Conservation (phyloP, 345 rosid species). For the Hibiscus tridactylites region DNA sequence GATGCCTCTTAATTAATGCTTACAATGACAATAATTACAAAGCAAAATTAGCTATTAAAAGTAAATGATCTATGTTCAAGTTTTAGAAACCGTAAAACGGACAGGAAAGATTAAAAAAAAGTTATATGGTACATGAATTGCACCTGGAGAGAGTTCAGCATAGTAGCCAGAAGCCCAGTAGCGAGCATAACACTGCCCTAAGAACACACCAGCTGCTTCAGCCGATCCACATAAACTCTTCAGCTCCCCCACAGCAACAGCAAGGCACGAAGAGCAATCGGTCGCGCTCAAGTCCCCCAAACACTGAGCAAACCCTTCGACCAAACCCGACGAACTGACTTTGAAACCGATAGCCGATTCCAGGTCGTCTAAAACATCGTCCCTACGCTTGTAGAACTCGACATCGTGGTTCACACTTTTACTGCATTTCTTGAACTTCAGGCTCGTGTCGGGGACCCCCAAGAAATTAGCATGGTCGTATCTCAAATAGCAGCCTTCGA, state of each 20-base stretch:
- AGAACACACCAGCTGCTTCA: conserved; percentile 71
- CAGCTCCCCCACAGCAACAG: conserved; percentile 45
- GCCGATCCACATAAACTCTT: conserved; percentile 78
- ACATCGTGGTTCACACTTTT: conserved; percentile 40
- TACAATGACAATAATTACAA: conserved; percentile 3
- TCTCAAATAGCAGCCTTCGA: conserved; percentile 57
- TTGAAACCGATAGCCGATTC: conserved; percentile 45
- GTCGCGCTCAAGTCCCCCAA: conserved; percentile 56
- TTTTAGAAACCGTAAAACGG: background rate
- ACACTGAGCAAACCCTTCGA: conserved; percentile 82
- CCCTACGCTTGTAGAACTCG: conserved; percentile 63
- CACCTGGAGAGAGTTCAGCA: conserved; percentile 51
- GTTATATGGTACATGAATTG: background rate
- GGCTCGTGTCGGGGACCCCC: conserved; percentile 54
- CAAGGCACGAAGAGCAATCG: conserved; percentile 66
- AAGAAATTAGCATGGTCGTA: conserved; percentile 56
- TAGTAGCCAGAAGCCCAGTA: conserved; percentile 90
- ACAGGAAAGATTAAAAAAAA: background rate
- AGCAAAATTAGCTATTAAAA: no score
- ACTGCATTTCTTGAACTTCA: conserved; percentile 71
- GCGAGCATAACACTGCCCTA: conserved; percentile 74
- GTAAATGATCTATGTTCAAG: background rate
- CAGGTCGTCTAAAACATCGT: conserved; percentile 71
- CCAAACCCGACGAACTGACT: conserved; percentile 73
- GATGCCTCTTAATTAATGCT: background rate